Evolutionary conservation across 805 yeast species (phyloP).

Genomic region (Starmerella riodocensis): DNA sequence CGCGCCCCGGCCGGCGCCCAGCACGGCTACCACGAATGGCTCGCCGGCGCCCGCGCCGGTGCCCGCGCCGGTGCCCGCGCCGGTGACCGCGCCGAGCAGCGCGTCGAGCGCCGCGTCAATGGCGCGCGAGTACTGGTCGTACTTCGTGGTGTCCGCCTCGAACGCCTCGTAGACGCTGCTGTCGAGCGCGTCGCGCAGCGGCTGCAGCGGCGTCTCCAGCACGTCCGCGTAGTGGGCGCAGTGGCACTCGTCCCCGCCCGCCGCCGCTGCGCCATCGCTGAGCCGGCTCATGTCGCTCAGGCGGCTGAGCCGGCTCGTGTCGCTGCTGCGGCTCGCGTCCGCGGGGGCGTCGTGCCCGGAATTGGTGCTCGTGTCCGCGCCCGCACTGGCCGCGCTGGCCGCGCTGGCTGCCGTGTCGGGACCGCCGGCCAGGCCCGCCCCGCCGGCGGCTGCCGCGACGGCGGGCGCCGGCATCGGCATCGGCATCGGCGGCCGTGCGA

Average conservation of each 20-base stretch:
- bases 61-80: conserved; percentile 49
- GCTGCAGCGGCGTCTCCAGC: conserved; percentile 57
- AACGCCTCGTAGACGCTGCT: conserved; percentile 52
- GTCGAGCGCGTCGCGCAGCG: conserved; percentile 45
- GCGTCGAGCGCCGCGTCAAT: conserved; percentile 35
- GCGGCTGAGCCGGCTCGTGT: no score
- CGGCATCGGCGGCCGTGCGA: conserved; percentile 9
- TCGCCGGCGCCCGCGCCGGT: conserved; percentile 80
- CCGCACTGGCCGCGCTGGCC: no score
- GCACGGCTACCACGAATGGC: conserved; percentile 33
- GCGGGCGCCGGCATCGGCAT: no score
- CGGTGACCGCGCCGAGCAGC: conserved; percentile 28
- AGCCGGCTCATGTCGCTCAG: no score
- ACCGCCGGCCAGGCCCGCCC: no score
- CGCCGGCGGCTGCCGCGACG: no score
- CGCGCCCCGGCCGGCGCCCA: conserved; percentile 84
- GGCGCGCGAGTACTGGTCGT: conserved; percentile 54
- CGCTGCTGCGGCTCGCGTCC: no score
- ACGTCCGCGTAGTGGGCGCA: conserved; percentile 35
- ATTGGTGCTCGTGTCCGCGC: background rate
- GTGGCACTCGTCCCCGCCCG: no score
- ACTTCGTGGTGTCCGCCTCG: conserved; percentile 59
- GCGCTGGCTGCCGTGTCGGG: no score
- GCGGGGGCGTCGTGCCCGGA: background rate
- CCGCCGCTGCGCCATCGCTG: no score